These are phyloP conservation scores for Venturia oleaginea DNA, from an alignment of 2,329 filamentous ascomycete genomes.

Conservation along the genomic window DNA sequence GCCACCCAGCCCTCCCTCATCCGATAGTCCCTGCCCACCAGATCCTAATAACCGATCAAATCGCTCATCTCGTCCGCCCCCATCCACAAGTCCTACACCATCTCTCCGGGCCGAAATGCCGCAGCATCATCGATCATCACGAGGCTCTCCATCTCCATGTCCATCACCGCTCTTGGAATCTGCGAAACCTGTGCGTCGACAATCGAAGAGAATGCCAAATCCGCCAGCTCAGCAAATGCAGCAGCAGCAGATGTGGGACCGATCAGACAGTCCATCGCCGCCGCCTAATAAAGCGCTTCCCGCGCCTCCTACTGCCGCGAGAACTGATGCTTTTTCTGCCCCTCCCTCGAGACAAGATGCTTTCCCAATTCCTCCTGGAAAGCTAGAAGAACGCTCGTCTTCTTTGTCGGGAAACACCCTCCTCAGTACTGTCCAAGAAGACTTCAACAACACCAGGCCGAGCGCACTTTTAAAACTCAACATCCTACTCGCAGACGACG, in stretches of 20 bases:
- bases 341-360: background rate
- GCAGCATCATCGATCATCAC: background rate
- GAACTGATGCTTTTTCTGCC: background rate
- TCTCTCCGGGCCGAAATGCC: background rate
- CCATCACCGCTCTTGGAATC: background rate
- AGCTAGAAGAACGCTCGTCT: background rate
- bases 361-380: background rate
- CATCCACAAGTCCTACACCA: background rate
- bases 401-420: background rate
- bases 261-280: constrained; percentile 1
- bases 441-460: background rate
- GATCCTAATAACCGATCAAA: background rate
- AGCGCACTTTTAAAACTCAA: background rate
- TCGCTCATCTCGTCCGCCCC: background rate
- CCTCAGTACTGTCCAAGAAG: background rate
- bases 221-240: background rate
- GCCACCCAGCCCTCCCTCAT: background rate
- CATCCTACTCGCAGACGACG: background rate
- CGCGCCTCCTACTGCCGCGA: background rate
- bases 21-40: background rate
- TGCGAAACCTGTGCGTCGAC: background rate
- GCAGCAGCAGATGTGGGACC: background rate
- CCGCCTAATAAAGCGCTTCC: background rate
- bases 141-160: background rate
- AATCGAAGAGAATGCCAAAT: background rate